A percentile compares a stretch with the other conserved stretches of the same genome.
phyloP scores from a whole-genome alignment of 1,139 yeast species.

The Nakaseomyces kungkrabaensis region DNA sequence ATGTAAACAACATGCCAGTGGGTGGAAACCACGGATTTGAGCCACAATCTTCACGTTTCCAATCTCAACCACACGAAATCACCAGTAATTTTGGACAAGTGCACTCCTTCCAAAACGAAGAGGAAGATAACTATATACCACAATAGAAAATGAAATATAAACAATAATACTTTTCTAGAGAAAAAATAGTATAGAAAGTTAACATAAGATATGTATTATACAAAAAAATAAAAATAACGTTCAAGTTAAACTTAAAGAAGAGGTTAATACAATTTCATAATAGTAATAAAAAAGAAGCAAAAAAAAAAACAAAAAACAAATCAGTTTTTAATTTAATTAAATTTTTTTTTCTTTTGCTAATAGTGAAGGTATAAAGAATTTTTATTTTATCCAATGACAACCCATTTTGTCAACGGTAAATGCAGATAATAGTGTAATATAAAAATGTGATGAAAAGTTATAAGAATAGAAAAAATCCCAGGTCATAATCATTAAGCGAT shows the following conservation, averaged over 20 bases:
- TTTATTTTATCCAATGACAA: not conserved
- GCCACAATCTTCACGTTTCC: not conserved
- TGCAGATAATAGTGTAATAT: not conserved
- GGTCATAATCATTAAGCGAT: not conserved
- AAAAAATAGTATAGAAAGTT: not conserved
- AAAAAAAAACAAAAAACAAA: too few relatives aligned
- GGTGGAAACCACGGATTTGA: not conserved
- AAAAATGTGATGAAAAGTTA: too few relatives aligned
- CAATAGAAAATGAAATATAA: not conserved
- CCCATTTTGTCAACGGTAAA: not conserved
- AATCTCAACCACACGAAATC: not conserved
- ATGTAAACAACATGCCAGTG: constrained; percentile 7
- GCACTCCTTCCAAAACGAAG: constrained; percentile 7
- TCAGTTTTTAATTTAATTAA: too few relatives aligned
- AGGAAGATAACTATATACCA: constrained; percentile 17
- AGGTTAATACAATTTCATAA: not conserved
- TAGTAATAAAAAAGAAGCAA: not conserved
- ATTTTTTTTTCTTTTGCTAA: too few relatives aligned
- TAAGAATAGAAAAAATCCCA: not conserved
- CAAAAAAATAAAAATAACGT: not conserved
- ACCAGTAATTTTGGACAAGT: not conserved
- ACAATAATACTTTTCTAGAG: too few relatives aligned
- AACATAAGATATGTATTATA: not conserved
- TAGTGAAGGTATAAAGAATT: not conserved
- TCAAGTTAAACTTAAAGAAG: too few relatives aligned